These are phyloP conservation scores for Paramecium biaurelia DNA, from an alignment of 73 alveolate genomes.

Conservation along the genomic window DNA sequence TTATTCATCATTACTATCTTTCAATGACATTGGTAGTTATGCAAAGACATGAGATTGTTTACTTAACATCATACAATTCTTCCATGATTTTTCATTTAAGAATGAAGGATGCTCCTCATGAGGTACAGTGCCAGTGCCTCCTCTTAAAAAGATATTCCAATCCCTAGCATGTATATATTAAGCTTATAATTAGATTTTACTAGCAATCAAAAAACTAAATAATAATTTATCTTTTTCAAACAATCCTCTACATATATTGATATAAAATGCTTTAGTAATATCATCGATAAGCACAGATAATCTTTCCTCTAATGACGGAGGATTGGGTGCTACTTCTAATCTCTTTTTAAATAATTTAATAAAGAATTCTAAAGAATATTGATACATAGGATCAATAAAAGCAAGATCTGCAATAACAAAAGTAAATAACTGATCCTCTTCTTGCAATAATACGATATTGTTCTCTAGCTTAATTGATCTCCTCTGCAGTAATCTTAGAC, in stretches of 20 bases:
- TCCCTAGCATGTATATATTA: constrained; percentile 83
- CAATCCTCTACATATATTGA: constrained; percentile 98
- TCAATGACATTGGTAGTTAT: constrained; percentile 76
- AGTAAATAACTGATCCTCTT: constrained; percentile 98
- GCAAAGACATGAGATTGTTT: constrained; percentile 61
- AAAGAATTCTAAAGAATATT: constrained; percentile 99
- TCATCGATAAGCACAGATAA: constrained; percentile 90
- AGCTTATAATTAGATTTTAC: constrained; percentile 82
- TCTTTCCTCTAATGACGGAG: constrained; percentile 86
- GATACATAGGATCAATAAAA: constrained; percentile 97
- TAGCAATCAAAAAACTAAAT: constrained; percentile 91
- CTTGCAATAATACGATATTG: constrained; percentile 94
- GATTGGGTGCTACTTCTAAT: constrained; percentile 91
- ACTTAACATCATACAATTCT: not conserved
- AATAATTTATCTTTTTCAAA: constrained; percentile 97
- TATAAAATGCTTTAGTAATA: constrained; percentile 96
- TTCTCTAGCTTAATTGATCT: constrained; percentile 93
- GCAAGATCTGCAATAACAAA: constrained; percentile 97
- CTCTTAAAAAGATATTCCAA: constrained; percentile 97
- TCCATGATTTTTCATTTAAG: constrained; percentile 53
- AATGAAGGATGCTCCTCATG: constrained; percentile 76
- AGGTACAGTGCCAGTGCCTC: constrained; percentile 79
- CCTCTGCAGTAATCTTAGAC: constrained; percentile 97
- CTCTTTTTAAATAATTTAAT: constrained; percentile 96
- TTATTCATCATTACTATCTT: constrained; percentile 64